A percentile compares a stretch with the other conserved stretches of the same genome.
Conservation (phyloP, 768 basidiomycete species). For the Macrolepiota albuminosa region DNA sequence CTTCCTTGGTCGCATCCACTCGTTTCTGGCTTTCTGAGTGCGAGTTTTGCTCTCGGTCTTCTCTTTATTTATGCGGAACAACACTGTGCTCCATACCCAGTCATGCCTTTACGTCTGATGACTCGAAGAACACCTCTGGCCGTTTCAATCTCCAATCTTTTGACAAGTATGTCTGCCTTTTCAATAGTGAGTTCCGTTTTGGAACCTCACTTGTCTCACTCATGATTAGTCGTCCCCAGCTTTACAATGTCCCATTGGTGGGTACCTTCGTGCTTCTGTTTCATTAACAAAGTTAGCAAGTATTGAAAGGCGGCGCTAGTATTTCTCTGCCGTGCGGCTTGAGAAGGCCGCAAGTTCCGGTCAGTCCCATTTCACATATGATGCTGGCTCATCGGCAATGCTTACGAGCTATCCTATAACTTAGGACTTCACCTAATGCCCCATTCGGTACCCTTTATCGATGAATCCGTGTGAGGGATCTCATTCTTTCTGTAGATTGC, state of each 20-base stretch:
- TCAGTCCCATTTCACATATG: slow-evolving; percentile 25
- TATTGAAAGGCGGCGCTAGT: slow-evolving; percentile 36
- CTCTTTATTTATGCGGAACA: slow-evolving; percentile 79
- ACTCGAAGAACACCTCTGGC: slow-evolving; percentile 76
- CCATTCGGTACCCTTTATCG: slow-evolving; percentile 61
- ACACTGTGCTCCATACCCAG: slow-evolving; percentile 73
- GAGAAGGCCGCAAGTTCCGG: slow-evolving; percentile 68
- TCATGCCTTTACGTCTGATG: slow-evolving; percentile 84
- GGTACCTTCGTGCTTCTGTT: slow-evolving; percentile 18
- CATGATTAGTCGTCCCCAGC: slow-evolving; percentile 27
- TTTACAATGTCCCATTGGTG: slow-evolving; percentile 85
- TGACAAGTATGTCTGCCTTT: slow-evolving; percentile 73
- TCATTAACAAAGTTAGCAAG: background rate
- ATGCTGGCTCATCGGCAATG: slow-evolving; percentile 11
- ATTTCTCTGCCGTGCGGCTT: slow-evolving; percentile 78
- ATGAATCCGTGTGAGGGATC: slow-evolving; percentile 15
- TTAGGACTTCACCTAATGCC: slow-evolving; percentile 83
- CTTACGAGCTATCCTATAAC: slow-evolving; percentile 10
- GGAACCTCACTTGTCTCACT: slow-evolving; percentile 17
- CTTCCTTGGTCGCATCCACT: slow-evolving; percentile 70
- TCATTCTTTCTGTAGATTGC: slow-evolving; percentile 47
- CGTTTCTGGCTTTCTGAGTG: slow-evolving; percentile 60
- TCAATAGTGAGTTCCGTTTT: slow-evolving; percentile 53
- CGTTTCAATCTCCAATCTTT: slow-evolving; percentile 74
- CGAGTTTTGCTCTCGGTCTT: slow-evolving; percentile 48